Conservation (phyloP, 371 early-diverging fungal species). For the Lichtheimia ornata region DNA sequence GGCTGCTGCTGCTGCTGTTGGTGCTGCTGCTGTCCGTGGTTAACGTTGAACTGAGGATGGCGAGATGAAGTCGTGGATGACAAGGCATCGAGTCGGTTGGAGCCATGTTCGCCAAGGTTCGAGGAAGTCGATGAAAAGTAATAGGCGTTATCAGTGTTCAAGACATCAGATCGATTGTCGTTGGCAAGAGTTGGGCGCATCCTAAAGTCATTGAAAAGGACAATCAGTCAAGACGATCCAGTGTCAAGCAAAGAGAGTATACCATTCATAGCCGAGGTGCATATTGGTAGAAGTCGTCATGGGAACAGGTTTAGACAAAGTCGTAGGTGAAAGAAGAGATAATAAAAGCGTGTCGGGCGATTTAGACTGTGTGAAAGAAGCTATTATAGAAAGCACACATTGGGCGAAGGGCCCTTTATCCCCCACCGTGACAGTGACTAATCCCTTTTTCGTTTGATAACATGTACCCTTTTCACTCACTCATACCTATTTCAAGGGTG, state of each 20-base stretch:
- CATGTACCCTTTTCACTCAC: too few relatives aligned
- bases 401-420: too few relatives aligned
- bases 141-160: slow-evolving; percentile 17
- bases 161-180: slow-evolving; percentile 20
- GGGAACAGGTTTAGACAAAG: too few relatives aligned
- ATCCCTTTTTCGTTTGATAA: too few relatives aligned
- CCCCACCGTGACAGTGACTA: too few relatives aligned
- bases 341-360: too few relatives aligned
- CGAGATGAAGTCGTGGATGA: neutral
- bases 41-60: neutral
- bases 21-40: neutral
- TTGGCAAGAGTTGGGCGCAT: slow-evolving; percentile 48
- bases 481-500: too few relatives aligned
- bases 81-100: neutral
- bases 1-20: neutral
- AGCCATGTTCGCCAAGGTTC: neutral
- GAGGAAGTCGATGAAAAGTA: slow-evolving; percentile 3
- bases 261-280: slow-evolving; percentile 90
- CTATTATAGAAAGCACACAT: too few relatives aligned
- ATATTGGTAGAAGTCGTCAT: slow-evolving; percentile 57
- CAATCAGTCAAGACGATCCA: neutral
- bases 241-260: neutral
- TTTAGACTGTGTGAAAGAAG: too few relatives aligned
- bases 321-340: too few relatives aligned
- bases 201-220: slow-evolving; percentile 21